A percentile compares a stretch with the other conserved stretches of the same genome.
phyloP scores from a whole-genome alignment of 2,329 filamentous ascomycete species.

The Fusarium redolens region DNA sequence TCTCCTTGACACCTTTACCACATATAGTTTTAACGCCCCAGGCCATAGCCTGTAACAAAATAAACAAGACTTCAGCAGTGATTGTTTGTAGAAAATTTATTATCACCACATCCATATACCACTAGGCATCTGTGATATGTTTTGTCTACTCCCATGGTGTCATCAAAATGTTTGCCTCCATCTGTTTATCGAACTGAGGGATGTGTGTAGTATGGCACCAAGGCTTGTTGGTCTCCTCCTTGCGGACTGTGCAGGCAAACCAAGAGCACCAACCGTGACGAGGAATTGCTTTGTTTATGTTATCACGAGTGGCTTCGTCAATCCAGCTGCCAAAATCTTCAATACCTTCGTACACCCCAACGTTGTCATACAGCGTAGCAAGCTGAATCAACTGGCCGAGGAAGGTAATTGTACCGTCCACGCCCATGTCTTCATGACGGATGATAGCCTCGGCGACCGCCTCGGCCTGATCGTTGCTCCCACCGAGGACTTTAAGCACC shows the following conservation, averaged over 20 bases:
- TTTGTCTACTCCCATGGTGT: conserved; percentile 40
- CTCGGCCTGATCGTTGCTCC: conserved; percentile 1
- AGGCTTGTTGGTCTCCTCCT: conserved; percentile 73
- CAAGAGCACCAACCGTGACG: conserved; percentile 72
- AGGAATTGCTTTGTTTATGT: conserved; percentile 59
- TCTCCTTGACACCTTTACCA: too few relatives aligned
- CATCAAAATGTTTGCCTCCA: conserved; percentile 69
- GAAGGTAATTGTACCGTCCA: conserved; percentile 6
- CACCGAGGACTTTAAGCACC: neutral
- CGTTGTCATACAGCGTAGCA: conserved; percentile 67
- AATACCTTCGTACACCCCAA: conserved; percentile 66
- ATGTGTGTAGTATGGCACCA: conserved; percentile 76
- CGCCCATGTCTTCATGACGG: conserved; percentile 8
- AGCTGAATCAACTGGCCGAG: conserved; percentile 11
- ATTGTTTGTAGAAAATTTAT: too few relatives aligned
- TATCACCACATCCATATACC: too few relatives aligned
- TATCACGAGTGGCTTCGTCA: conserved; percentile 62
- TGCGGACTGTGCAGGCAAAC: conserved; percentile 69
- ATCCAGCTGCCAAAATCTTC: conserved; percentile 52
- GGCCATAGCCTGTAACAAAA: too few relatives aligned
- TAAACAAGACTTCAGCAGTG: too few relatives aligned
- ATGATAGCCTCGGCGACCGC: conserved; percentile 12
- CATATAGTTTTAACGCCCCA: too few relatives aligned
- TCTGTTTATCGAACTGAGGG: conserved; percentile 65
- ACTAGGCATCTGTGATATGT: too few relatives aligned